Conservation (phyloP, 176 grass and related monocot genomes). For the Oryza glumipatula region DNA sequence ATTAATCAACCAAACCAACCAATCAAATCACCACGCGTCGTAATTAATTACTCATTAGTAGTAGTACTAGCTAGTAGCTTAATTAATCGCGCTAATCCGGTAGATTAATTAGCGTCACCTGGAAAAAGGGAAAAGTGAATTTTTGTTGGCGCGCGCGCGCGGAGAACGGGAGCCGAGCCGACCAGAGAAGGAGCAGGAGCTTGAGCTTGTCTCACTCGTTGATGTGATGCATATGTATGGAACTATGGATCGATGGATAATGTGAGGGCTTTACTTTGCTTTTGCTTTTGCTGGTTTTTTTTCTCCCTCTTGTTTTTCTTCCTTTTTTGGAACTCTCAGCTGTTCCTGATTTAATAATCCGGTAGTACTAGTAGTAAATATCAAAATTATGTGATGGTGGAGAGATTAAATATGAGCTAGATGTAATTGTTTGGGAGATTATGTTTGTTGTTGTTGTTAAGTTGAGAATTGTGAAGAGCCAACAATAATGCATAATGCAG, state of each 20-base stretch:
- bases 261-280: constrained; percentile 21
- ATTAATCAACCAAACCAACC: neutral
- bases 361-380: neutral
- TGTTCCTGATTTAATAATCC: neutral
- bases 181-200: constrained; percentile 13
- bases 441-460: neutral
- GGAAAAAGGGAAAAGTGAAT: constrained; percentile 43
- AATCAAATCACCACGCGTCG: neutral
- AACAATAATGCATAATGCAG: neutral
- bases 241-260: constrained; percentile 5
- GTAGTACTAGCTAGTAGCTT: neutral
- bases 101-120: constrained; percentile 7
- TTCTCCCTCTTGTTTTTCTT: no score
- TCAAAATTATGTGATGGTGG: constrained; percentile 30
- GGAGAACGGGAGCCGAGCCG: constrained; percentile 55
- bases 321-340: neutral
- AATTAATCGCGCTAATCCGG: constrained; percentile 13
- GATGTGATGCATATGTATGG: constrained; percentile 41
- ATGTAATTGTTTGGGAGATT: neutral
- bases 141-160: constrained; percentile 62
- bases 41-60: neutral
- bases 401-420: constrained; percentile 1
- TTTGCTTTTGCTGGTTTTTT: neutral
- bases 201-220: constrained; percentile 59
- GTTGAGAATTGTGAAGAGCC: neutral